Evolutionary conservation across 148 eudicot genomes (phyloP).

Genomic region (Limonium bicolor): DNA sequence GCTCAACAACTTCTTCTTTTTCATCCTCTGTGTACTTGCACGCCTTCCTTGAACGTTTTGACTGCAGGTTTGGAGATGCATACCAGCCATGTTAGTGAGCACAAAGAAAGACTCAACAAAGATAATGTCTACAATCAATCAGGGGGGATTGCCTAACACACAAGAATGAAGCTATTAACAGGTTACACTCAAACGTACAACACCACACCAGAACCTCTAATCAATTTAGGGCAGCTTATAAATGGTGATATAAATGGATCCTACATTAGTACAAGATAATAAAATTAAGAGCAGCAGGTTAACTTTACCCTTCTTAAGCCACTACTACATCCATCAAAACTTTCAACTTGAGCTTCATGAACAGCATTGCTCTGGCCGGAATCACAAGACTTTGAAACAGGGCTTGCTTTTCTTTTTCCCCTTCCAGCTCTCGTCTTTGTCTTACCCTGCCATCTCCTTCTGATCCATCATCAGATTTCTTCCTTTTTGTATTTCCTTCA

Average conservation of each 20-base stretch:
- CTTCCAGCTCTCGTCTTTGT: slow-evolving; percentile 10
- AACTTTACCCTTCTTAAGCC: slow-evolving; percentile 59
- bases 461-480: slow-evolving; percentile 19
- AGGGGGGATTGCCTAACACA: neutral
- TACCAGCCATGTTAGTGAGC: no score
- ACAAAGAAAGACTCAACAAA: neutral
- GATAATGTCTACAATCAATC: neutral
- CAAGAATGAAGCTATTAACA: no score
- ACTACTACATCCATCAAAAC: slow-evolving; percentile 11
- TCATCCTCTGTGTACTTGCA: slow-evolving; percentile 42
- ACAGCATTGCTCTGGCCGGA: slow-evolving; percentile 18
- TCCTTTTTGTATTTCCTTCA: slow-evolving; percentile 14
- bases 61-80: slow-evolving; percentile 23
- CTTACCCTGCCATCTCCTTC: slow-evolving; percentile 19
- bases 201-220: no score
- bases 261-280: neutral
- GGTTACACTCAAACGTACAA: neutral
- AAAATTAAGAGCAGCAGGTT: neutral
- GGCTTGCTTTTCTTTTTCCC: slow-evolving; percentile 20
- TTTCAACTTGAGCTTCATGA: slow-evolving; percentile 18
- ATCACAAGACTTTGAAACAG: slow-evolving; percentile 16
- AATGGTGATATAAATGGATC: neutral
- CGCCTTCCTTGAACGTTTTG: slow-evolving; percentile 46
- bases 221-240: no score
- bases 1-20: slow-evolving; percentile 15